Percentiles rank a stretch among this genome's conserved stretches.
Evolutionary conservation across 2,329 filamentous ascomycete species (phyloP).

Genomic region (Diaporthe helianthi): DNA sequence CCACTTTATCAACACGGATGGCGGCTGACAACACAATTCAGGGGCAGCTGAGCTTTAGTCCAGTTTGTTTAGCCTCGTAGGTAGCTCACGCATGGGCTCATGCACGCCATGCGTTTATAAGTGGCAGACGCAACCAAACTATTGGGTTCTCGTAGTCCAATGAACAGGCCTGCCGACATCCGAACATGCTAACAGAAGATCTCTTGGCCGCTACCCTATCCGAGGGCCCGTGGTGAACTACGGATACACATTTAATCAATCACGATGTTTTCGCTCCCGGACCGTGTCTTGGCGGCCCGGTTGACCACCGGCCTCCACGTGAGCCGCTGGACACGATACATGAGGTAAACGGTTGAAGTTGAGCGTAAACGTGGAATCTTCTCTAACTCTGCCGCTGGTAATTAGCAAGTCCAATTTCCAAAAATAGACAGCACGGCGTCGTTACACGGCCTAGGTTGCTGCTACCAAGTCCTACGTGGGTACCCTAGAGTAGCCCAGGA

Average conservation of each 20-base stretch:
- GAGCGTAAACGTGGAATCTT: background rate
- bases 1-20: background rate
- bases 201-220: constrained; percentile 1
- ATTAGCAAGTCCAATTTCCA: background rate
- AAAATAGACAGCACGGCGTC: constrained; percentile 8
- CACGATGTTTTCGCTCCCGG: constrained; percentile 13
- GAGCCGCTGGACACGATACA: background rate
- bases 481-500: constrained; percentile 2
- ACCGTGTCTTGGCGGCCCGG: constrained; percentile 10
- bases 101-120: background rate
- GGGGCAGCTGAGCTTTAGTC: background rate
- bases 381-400: background rate
- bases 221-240: constrained; percentile 14
- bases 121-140: background rate
- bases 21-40: background rate
- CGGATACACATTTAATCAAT: background rate
- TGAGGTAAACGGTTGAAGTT: too few species aligned
- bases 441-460: background rate
- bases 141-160: background rate
- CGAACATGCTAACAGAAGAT: background rate
- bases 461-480: constrained; percentile 5
- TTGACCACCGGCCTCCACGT: background rate
- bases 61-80: background rate
- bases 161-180: constrained; percentile 4
- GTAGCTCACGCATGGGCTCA: background rate